Conservation (phyloP, 208 protist species). For the Leishmania arabica region DNA sequence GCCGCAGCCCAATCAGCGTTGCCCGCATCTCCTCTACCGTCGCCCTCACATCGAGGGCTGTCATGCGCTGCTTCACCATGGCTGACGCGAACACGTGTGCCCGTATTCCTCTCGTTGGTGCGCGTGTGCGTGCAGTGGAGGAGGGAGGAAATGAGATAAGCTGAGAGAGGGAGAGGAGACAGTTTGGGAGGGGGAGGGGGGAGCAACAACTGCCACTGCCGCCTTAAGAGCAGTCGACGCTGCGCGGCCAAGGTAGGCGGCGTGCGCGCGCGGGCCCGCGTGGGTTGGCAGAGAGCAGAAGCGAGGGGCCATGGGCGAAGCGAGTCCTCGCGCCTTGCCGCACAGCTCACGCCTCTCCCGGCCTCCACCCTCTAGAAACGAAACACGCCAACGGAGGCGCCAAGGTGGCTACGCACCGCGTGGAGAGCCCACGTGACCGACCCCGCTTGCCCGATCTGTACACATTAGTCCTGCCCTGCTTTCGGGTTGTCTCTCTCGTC, state of each 20-base stretch:
- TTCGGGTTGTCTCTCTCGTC: background rate
- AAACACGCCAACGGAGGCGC: background rate
- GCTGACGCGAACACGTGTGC: conserved; percentile 7
- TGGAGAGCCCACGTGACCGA: background rate
- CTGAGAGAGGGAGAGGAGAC: background rate
- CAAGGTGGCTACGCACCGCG: background rate
- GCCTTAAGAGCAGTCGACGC: background rate
- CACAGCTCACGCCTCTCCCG: too few species aligned
- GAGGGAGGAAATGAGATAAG: background rate
- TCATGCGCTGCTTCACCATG: conserved; percentile 93
- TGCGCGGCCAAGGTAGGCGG: background rate
- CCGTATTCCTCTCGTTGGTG: background rate
- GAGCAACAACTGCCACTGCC: background rate
- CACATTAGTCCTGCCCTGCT: background rate
- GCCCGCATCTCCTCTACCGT: conserved; percentile 89
- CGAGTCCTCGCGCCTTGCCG: too few species aligned
- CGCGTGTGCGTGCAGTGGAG: background rate
- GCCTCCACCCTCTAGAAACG: background rate
- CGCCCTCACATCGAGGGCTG: conserved; percentile 91
- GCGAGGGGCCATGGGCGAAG: too few species aligned
- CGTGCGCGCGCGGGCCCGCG: background rate
- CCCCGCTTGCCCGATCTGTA: too few species aligned
- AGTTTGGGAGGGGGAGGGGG: too few species aligned
- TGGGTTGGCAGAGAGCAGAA: background rate
- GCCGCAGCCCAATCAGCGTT: conserved; percentile 82